Conservation (phyloP, 202 grass and related monocot genomes). For the Schoenoplectus tabernaemontani region DNA sequence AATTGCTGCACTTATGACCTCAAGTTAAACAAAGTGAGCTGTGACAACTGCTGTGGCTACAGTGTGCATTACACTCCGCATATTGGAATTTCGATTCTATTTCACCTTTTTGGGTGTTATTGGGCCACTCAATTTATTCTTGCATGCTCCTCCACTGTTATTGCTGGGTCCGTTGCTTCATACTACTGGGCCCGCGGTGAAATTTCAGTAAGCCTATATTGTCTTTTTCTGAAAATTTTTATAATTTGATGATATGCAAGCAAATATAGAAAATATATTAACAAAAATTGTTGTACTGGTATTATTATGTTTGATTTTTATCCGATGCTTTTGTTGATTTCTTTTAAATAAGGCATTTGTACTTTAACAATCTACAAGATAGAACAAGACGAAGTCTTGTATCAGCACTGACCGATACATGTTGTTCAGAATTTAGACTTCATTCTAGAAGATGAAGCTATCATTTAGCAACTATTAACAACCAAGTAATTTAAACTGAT, state of each 20-base stretch:
- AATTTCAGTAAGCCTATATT: slow-evolving; percentile 56
- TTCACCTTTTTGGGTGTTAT: slow-evolving; percentile 90
- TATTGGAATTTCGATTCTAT: slow-evolving; percentile 87
- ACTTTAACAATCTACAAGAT: background rate
- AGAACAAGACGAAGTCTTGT: background rate
- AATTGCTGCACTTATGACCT: slow-evolving; percentile 88
- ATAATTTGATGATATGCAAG: background rate
- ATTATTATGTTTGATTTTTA: background rate
- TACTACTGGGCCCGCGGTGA: slow-evolving; percentile 92
- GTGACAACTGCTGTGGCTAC: slow-evolving; percentile 84
- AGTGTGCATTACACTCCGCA: slow-evolving; percentile 87
- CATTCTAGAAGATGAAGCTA: background rate
- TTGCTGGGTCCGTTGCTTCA: slow-evolving; percentile 88
- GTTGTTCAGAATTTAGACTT: background rate
- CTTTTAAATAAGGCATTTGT: background rate
- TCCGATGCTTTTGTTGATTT: background rate
- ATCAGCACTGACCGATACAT: background rate
- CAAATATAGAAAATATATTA: background rate
- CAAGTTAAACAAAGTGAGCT: slow-evolving; percentile 78
- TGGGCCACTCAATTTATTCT: slow-evolving; percentile 95
- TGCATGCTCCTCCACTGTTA: slow-evolving; percentile 72
- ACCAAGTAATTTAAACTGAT: slow-evolving; percentile 15
- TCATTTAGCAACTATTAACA: background rate
- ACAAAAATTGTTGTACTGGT: background rate
- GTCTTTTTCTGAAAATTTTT: background rate